These are phyloP conservation scores for Talaromyces ruber DNA, from an alignment of 495 filamentous ascomycete genomes.

Conservation along the genomic window DNA sequence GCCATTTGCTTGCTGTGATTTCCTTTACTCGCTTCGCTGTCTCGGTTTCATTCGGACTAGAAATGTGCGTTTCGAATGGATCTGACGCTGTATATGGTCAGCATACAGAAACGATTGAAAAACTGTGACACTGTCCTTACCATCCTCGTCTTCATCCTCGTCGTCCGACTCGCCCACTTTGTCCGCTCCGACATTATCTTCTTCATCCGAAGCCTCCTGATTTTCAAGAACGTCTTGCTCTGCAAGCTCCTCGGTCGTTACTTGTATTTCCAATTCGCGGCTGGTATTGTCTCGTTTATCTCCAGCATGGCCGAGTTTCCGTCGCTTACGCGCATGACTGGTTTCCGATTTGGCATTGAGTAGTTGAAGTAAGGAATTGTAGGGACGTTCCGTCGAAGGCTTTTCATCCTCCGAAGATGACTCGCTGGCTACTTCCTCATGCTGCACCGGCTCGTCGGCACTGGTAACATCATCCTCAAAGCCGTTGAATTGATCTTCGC, in stretches of 20 bases:
- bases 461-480: conserved; percentile 12
- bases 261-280: conserved; percentile 7
- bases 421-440: conserved; percentile 21
- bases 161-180: conserved; percentile 38
- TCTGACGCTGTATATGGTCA: conserved; percentile 37
- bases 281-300: conserved; percentile 3
- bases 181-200: conserved; percentile 28
- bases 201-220: conserved; percentile 33
- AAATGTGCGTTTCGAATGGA: conserved; percentile 76
- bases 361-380: conserved; percentile 59
- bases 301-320: conserved; percentile 47
- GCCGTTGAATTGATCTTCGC: conserved; percentile 14
- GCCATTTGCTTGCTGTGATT: conserved; percentile 50
- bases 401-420: conserved; percentile 41
- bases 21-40: conserved; percentile 45
- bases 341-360: conserved; percentile 40
- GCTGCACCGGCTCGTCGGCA: conserved; percentile 11
- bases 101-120: background rate
- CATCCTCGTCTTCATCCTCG: conserved; percentile 25
- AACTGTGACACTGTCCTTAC: background rate
- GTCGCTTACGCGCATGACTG: conserved; percentile 54
- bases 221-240: conserved; percentile 25
- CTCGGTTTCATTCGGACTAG: conserved; percentile 46
- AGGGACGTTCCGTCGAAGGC: conserved; percentile 38
- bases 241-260: conserved; percentile 7